phyloP scores from a whole-genome alignment of 495 filamentous ascomycete genomes.

The Daldinia decipiens region DNA sequence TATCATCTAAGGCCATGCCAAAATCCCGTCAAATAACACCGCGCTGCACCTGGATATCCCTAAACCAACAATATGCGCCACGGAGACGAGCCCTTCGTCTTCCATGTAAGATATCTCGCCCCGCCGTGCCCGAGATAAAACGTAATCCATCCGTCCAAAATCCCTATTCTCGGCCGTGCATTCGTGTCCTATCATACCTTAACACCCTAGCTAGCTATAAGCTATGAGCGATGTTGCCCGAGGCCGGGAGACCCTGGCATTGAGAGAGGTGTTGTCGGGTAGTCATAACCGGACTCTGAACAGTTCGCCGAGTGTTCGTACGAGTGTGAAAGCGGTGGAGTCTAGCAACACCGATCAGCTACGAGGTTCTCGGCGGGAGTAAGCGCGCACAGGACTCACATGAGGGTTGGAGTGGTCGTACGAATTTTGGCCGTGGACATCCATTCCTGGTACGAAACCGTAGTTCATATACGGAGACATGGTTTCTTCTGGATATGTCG shows the following conservation, averaged over 20 bases:
- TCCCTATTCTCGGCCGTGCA: slow-evolving; percentile 4
- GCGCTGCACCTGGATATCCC: slow-evolving; percentile 42
- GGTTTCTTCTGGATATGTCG: slow-evolving; percentile 66
- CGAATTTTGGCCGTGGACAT: slow-evolving; percentile 68
- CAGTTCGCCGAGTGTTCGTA: slow-evolving; percentile 77
- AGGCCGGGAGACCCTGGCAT: slow-evolving; percentile 72
- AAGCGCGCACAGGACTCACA: slow-evolving; percentile 67
- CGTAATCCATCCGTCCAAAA: slow-evolving; percentile 20
- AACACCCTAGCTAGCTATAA: not conserved
- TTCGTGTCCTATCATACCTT: not conserved
- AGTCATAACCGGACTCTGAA: slow-evolving; percentile 68
- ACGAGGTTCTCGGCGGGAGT: slow-evolving; percentile 53
- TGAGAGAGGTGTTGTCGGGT: slow-evolving; percentile 74
- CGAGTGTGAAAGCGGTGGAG: slow-evolving; percentile 84
- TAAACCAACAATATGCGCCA: slow-evolving; percentile 31
- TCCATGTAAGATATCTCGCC: slow-evolving; percentile 34
- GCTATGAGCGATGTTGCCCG: slow-evolving; percentile 48
- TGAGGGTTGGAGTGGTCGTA: slow-evolving; percentile 74
- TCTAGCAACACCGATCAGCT: slow-evolving; percentile 69
- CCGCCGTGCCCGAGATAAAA: slow-evolving; percentile 30
- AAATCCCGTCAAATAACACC: slow-evolving; percentile 29
- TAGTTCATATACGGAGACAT: slow-evolving; percentile 81
- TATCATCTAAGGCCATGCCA: slow-evolving; percentile 8
- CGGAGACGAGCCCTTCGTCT: slow-evolving; percentile 45
- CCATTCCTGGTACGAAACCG: slow-evolving; percentile 79